Evolutionary conservation across 225 moss, liverwort and hornwort species (phyloP), one percentile per base, ranked within the genome.

Genomic region (Physcomitrellopsis africana): DNA sequence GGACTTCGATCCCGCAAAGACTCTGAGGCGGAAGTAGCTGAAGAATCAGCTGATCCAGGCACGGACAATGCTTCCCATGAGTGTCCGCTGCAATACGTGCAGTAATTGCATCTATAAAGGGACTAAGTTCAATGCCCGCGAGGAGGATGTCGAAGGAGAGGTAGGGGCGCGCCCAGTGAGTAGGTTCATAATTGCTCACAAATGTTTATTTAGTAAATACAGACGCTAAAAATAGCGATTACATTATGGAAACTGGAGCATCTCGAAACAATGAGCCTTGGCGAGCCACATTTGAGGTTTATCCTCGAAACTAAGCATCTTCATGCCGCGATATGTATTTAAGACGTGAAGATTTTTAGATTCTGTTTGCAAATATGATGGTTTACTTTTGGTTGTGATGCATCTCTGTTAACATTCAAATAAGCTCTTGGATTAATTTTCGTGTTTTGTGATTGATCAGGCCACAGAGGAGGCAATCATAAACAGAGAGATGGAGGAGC

Each of bases 61-160:
- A 66, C 95, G 93, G 23, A 93, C 90, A 93, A 93, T 93, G 93
- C 84, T 93, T 67, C 93, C 93, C n/a, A 91, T 93, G 91, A 95
- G 91, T 80, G 93, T 95, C 23, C 86, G 90, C 9, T 95, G 94
- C 73, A 95, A 81, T 54, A 95, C 94, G 0, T 95, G 92, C 77
- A 92, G 92, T 45, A 95, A 95, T 23, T 95, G 91, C 68, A 95
- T 95, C 70, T 95, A 92, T 81, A 95, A 92, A 60, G 94, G 94
- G 0, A 95, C 94, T 1, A 92, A 92, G 68, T 92, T 95, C 71
- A 95, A 95, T 75, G 91, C 92, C 16, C 91, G 92, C 65, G 91
- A 91, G 89, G 92, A 95, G 77, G 91, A 92, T 43, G 79, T 77
- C 55, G 82, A 83, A 67, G 89, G 87, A 17, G 91, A 95, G 91